phyloP scores from a whole-genome alignment of 2,329 filamentous ascomycete species.

The Pyricularia sp. region DNA sequence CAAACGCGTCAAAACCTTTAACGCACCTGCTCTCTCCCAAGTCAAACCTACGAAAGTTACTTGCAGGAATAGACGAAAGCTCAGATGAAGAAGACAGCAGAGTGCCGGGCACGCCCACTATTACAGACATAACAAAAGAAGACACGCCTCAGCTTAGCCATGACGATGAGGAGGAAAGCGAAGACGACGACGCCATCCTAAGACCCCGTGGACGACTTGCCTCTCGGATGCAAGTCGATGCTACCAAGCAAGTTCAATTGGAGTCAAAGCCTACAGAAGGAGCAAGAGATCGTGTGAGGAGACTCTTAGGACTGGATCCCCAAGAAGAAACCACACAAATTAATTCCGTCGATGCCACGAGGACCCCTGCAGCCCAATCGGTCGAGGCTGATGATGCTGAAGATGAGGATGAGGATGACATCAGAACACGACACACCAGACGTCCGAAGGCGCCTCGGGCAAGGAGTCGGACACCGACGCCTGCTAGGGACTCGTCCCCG shows the following conservation, averaged over 20 bases:
- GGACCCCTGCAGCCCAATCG: background rate
- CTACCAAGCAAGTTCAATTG: conserved; percentile 10
- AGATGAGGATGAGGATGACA: conserved; percentile 16
- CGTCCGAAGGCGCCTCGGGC: conserved; percentile 14
- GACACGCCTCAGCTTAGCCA: conserved; percentile 3
- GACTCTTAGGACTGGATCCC: conserved; percentile 19
- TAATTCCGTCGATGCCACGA: too few relatives aligned
- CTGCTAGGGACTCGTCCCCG: conserved; percentile 27
- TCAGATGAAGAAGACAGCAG: conserved; percentile 16
- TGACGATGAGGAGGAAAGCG: conserved; percentile 18
- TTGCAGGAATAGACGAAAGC: conserved; percentile 10
- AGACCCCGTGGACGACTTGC: conserved; percentile 52
- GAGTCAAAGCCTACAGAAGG: conserved; percentile 16
- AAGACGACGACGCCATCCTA: conserved; percentile 36
- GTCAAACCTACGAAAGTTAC: conserved; percentile 40
- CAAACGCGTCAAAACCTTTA: conserved; percentile 27
- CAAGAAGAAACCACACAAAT: conserved; percentile 15
- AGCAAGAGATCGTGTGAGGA: conserved; percentile 28
- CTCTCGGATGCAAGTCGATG: conserved; percentile 41
- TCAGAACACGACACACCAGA: conserved; percentile 13
- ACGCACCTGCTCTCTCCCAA: conserved; percentile 33
- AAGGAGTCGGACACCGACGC: conserved; percentile 7
- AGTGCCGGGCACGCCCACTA: background rate
- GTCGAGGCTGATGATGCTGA: conserved; percentile 8
- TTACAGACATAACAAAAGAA: background rate